Base-by-base conservation (phyloP, 75 land plant species). In the Sequoiadendron giganteum region DNA sequence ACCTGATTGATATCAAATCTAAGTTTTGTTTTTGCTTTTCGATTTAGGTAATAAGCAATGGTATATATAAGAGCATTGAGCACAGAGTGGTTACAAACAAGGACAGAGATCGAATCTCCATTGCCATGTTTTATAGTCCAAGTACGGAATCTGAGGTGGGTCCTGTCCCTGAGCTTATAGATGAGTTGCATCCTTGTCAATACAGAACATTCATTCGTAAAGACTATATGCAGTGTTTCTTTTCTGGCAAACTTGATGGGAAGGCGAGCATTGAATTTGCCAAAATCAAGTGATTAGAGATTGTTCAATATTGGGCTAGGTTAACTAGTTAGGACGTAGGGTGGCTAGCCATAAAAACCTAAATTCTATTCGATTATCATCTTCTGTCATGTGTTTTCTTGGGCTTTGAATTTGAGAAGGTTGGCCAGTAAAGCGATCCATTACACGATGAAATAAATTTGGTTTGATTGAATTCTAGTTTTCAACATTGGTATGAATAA, bases 21-120 rank as follows among this genome's bases (percentile, higher is more conserved):
- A 52, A 52, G 55, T 52, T 14, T 52, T 52, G 55, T 52, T 52
- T 52, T 14, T 58, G 25, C 21, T 28, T 88, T 16, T 70, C 30
- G 16, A 14, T 49, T 18, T 73, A 90, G 91, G 82, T 86, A 56
- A n/a, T 90, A 88, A 90, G 90, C 78, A 90, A 90, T 72, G 83
- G 77, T 18, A 58, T 32, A 14, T 90, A 89, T 88, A 86, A 89
- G 78, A 90, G 91, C 84, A 88, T 89, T 36, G 43, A 70, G 56
- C 91, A 90, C 54, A 36, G 91, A 54, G 91, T 85, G 3, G 90
- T 90, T n/a, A 91, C 90, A 16, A 89, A 89, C 77, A 56, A 18
- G 3, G 39, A 68, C 52, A 38, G 68, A 28, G 85, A 86, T 15
- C 91, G 91, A 38, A 85, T 89, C 38, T 89, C 91, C 8, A n/a